These are phyloP conservation scores for Saccharomycopsis oosterbeekiorum DNA, from an alignment of 805 yeast genomes.

Conservation along the genomic window DNA sequence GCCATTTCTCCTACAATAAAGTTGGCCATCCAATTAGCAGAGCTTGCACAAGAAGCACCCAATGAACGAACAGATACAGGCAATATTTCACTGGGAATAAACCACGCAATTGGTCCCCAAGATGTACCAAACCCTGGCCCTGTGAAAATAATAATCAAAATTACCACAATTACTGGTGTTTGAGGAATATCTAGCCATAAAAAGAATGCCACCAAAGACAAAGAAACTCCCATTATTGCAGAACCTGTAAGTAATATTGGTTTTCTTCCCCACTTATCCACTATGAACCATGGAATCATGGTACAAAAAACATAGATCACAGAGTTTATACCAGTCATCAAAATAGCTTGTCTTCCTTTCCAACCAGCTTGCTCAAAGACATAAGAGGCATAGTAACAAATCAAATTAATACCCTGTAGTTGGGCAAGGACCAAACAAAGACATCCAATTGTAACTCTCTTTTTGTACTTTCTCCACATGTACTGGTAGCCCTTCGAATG, in stretches of 20 bases:
- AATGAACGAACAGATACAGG: conserved; percentile 80
- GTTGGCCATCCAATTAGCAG: conserved; percentile 88
- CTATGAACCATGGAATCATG: conserved; percentile 83
- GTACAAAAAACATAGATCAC: conserved; percentile 55
- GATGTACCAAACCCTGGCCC: conserved; percentile 74
- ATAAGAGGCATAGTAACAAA: conserved; percentile 86
- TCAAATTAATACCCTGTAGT: conserved; percentile 85
- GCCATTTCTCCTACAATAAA: conserved; percentile 89
- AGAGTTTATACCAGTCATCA: conserved; percentile 81
- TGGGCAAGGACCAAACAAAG: conserved; percentile 89
- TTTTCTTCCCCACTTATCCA: conserved; percentile 86
- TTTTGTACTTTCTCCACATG: conserved; percentile 67
- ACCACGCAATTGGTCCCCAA: conserved; percentile 95
- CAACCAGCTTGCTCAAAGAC: conserved; percentile 95
- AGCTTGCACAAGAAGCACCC: conserved; percentile 85
- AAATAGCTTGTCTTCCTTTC: conserved; percentile 76
- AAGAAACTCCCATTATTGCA: conserved; percentile 63
- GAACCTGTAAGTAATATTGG: conserved; percentile 79
- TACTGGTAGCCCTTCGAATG: conserved; percentile 52
- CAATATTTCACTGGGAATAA: conserved; percentile 75
- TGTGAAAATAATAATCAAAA: conserved; percentile 68
- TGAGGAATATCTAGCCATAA: conserved; percentile 37
- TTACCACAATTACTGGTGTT: conserved; percentile 65
- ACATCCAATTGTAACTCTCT: conserved; percentile 79
- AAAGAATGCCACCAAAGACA: conserved; percentile 54